A percentile compares a stretch with the other conserved stretches of the same genome.
Conservation (phyloP, 2,329 filamentous ascomycete genomes). For the Botrytis medusae region DNA sequence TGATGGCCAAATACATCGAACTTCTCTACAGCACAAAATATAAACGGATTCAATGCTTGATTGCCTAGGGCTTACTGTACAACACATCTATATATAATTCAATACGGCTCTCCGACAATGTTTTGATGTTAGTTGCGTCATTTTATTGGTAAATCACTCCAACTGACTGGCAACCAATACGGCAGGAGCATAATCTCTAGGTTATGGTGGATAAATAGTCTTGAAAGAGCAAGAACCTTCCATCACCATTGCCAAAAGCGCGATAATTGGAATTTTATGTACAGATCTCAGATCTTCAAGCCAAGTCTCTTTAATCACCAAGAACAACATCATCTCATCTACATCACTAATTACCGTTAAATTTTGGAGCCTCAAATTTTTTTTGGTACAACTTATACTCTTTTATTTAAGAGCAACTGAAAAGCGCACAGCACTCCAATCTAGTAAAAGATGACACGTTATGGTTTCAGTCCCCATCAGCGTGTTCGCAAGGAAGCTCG, state of each 20-base stretch:
- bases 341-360: not conserved
- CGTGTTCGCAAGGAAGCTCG: not conserved
- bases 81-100: not conserved
- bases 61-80: rapidly evolving
- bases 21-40: not conserved
- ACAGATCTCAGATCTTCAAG: not conserved
- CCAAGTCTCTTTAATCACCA: not conserved
- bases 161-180: rapidly evolving
- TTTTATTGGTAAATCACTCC: no score
- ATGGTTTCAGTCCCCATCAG: not conserved
- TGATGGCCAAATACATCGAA: not conserved
- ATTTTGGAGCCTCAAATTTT: not conserved
- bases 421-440: not conserved
- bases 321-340: not conserved
- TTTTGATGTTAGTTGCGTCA: no score
- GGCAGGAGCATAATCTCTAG: not conserved
- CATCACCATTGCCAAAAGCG: not conserved
- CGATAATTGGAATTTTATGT: not conserved
- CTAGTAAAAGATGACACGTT: not conserved
- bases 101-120: not conserved
- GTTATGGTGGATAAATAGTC: not conserved
- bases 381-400: not conserved
- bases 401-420: not conserved
- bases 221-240: not conserved
- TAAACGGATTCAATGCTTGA: not conserved